Evolutionary conservation across 2,329 filamentous ascomycete genomes (phyloP).

Genomic region (Hypoxylon rubiginosum): DNA sequence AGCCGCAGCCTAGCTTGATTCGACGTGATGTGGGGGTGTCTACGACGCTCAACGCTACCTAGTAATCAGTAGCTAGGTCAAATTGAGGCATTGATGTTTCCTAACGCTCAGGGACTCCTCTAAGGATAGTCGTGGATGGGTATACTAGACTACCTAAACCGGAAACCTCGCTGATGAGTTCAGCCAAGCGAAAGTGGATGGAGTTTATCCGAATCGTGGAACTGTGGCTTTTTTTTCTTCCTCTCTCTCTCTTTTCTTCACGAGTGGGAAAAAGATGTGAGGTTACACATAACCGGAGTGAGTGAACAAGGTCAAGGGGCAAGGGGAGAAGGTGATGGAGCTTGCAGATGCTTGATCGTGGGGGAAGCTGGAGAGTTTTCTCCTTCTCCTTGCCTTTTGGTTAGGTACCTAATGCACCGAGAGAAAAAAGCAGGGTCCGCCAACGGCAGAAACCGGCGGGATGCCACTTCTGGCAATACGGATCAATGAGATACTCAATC

Average conservation of each 20-base stretch:
- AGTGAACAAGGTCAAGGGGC: too few relatives aligned
- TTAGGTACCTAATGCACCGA: background rate
- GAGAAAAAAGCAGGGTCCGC: slow-evolving; percentile 15
- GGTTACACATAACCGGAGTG: slow-evolving; percentile 23
- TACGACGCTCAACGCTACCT: slow-evolving; percentile 35
- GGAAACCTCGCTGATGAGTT: slow-evolving; percentile 24
- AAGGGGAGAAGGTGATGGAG: slow-evolving; percentile 14
- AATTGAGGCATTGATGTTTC: slow-evolving; percentile 30
- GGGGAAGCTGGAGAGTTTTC: slow-evolving; percentile 31
- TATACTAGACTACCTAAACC: slow-evolving; percentile 9
- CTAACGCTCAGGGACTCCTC: slow-evolving; percentile 10
- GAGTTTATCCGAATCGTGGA: slow-evolving; percentile 31
- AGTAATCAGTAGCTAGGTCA: slow-evolving; percentile 37
- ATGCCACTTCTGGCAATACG: slow-evolving; percentile 41
- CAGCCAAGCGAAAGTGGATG: slow-evolving; percentile 27
- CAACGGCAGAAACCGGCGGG: slow-evolving; percentile 37
- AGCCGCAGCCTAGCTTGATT: slow-evolving; percentile 39
- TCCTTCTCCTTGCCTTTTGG: slow-evolving; percentile 2
- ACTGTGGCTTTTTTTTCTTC: background rate
- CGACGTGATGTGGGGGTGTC: slow-evolving; percentile 33
- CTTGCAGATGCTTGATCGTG: slow-evolving; percentile 22
- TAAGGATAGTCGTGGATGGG: slow-evolving; percentile 4
- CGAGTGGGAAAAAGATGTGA: slow-evolving; percentile 7
- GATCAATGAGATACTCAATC: slow-evolving; percentile 16
- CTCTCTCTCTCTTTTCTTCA: too few relatives aligned